Base-by-base conservation (phyloP, 495 filamentous ascomycete genomes). In the Tuber borchii region DNA sequence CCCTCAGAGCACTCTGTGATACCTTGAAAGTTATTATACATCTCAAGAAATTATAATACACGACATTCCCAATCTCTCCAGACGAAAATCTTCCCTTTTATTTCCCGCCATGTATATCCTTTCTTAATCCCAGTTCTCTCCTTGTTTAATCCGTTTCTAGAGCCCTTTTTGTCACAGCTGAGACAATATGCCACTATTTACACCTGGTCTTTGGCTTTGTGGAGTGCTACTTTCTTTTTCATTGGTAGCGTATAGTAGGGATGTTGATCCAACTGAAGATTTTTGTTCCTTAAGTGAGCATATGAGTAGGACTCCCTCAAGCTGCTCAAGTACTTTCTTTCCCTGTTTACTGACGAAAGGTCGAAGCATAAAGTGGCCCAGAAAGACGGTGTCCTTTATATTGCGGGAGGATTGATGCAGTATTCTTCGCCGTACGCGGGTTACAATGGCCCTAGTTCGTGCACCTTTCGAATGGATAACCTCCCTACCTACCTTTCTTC, bases 361-460 rank as follows among this genome's bases (percentile, higher is more conserved):
- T 31, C 10, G n/a, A 31, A 16, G n/a, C 9, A 31, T 31, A 4
- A 20, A 74, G 73, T 70, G 73, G 69, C 73, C 31, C 26, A 69
- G 39, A 42, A 31, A 12, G 40, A 31, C 34, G 70, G 19, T 22
- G 31, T 26, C 6, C 42, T 75, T 34, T 73, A 75, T 42, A 75
- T 75, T 69, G 19, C 20, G 1, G 74, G 74, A 22, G 42, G 74
- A 7, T 73, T 2, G 9, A 44, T 34, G 37, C 14, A 20, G 17
- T 75, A 69, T 26, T 2, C 37, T 22, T 56, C 56, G 1, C 2
- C 9, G 7, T 12, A 43, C 34, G 16, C 2, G 9, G 56, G 14
- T 43, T 43, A 65, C 4, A 69, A 65, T 34, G 73, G 73, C 2
- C 69, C 69, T 37, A 75, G 74, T 71, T 39, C 5, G 39, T 71